phyloP scores from a whole-genome alignment of 148 eudicot species.

The Chenopodium album region DNA sequence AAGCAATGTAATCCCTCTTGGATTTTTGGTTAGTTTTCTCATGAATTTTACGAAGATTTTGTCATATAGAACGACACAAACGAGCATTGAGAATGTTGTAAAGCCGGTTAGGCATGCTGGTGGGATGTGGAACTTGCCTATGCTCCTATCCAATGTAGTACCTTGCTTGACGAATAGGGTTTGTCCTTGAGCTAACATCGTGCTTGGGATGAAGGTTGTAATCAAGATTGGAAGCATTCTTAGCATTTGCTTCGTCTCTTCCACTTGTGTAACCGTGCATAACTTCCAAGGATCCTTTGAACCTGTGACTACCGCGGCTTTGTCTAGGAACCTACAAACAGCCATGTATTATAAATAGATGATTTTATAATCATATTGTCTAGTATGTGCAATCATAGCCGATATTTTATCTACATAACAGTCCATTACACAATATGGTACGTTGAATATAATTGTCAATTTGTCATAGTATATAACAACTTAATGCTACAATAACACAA shows the following conservation, averaged over 20 bases:
- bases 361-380: too few species aligned
- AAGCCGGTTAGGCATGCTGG: slow-evolving; percentile 66
- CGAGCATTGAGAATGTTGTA: slow-evolving; percentile 62
- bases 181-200: slow-evolving; percentile 62
- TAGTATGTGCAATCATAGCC: too few species aligned
- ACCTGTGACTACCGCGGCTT: slow-evolving; percentile 58
- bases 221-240: slow-evolving; percentile 64
- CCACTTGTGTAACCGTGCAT: slow-evolving; percentile 71
- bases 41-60: slow-evolving; percentile 47
- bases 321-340: slow-evolving; percentile 49
- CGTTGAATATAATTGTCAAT: too few species aligned
- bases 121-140: slow-evolving; percentile 57
- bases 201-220: slow-evolving; percentile 58
- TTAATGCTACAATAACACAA: too few species aligned
- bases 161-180: slow-evolving; percentile 84
- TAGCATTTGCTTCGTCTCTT: slow-evolving; percentile 74
- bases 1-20: slow-evolving; percentile 69
- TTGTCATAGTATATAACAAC: too few species aligned
- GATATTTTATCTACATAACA: too few species aligned
- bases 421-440: too few species aligned
- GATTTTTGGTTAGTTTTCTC: slow-evolving; percentile 52
- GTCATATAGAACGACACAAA: slow-evolving; percentile 61
- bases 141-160: slow-evolving; percentile 46
- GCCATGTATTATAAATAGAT: background rate
- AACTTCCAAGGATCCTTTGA: slow-evolving; percentile 53